These are phyloP conservation scores for Salix viminalis DNA, from an alignment of 345 rosid species.

Conservation along the genomic window DNA sequence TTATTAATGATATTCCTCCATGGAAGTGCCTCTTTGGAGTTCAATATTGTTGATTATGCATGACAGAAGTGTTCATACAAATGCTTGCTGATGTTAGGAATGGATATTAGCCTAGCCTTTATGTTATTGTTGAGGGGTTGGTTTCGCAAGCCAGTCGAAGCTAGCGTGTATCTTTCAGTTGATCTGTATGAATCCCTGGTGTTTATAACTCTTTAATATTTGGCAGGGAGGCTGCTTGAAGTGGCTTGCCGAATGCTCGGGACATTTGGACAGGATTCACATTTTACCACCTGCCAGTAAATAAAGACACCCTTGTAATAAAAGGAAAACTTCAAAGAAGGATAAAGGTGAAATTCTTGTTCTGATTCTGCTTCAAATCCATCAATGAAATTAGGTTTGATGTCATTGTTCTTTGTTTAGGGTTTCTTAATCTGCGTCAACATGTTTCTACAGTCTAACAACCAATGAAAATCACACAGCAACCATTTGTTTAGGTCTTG, in stretches of 20 bases:
- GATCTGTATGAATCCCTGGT: neutral
- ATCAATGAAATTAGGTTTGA: neutral
- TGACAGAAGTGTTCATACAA: neutral
- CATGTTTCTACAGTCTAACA: neutral
- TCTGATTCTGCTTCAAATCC: neutral
- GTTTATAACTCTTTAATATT: neutral
- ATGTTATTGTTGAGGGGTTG: neutral
- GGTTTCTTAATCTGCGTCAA: neutral
- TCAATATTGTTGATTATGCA: neutral
- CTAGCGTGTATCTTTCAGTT: neutral
- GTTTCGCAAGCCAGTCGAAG: neutral
- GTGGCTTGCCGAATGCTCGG: constrained; percentile 13
- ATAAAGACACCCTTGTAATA: neutral
- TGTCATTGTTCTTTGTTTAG: neutral
- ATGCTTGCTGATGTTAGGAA: neutral
- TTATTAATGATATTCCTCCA: neutral
- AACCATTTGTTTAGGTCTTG: neutral
- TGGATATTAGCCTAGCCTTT: neutral
- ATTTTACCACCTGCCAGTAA: constrained; percentile 8
- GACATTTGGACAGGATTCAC: constrained; percentile 10
- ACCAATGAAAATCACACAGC: neutral
- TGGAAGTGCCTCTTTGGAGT: neutral
- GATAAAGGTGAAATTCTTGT: constrained; percentile 18
- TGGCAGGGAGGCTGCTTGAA: constrained; percentile 14
- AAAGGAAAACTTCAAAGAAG: constrained; percentile 17